Base-by-base conservation (phyloP, 2,329 filamentous ascomycete genomes). In the Fusarium mangiferae region DNA sequence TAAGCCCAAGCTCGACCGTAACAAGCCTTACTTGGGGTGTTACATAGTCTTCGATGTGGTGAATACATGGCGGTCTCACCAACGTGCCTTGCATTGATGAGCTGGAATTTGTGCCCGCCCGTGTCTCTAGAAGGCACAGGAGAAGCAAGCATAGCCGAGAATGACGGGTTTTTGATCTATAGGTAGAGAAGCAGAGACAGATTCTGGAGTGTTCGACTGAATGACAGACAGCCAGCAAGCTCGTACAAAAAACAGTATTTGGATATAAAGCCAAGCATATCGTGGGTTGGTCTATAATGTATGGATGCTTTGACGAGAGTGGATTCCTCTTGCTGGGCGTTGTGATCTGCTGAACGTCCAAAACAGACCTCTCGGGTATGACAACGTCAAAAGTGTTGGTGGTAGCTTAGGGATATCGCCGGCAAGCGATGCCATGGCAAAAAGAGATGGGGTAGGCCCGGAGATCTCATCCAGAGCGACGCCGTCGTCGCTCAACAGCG, bases 111-210 rank as follows among this genome's bases (percentile, higher is more conserved):
- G 64, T 74, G 39, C 62, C 63, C 67, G 54, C 56, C 45, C 39
- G 33, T 70, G 65, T 75, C 58, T 61, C 59, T 62, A 56, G 48
- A 24, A 59, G 49, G 67, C 73, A 68, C 62, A 71, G 60, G 58
- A 68, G 55, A 64, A 77, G 74, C 70, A 78, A 73, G 64, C 74
- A 65, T 76, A 78, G 70, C 77, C 77, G 77, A 78, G 70, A 64
- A 62, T 52, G 49, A 56, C 63, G 62, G 67, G 41, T 54, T 72
- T 58, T 60, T 52, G 73, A 70, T 73, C 67, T 51, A 69, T 54
- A 57, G 45, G 60, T 48, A 58, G 24, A 56, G 28, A 42, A 63
- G 67, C 60, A 75, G 62, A 66, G 54, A 68, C 51, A 70, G 51
- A 38, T 52, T 42, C 18, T 58, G 55, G 39, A 70, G 66, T 51